Percentiles rank a stretch among this genome's conserved stretches.
These are phyloP conservation scores for Colletotrichum australisinense DNA, from an alignment of 2,329 filamentous ascomycete genomes.

Conservation along the genomic window DNA sequence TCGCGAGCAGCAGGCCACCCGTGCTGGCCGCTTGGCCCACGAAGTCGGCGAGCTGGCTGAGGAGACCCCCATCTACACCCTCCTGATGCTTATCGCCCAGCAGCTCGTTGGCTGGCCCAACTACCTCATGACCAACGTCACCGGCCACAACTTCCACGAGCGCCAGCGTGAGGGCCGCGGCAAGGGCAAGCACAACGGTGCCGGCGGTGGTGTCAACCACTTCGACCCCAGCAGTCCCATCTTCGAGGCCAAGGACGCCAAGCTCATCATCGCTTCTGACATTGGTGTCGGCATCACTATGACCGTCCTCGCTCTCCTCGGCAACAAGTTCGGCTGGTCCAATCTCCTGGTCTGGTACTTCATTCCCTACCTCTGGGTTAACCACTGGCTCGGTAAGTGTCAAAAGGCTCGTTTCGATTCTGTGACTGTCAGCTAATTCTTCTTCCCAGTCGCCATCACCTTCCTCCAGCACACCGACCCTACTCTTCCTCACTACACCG, in stretches of 20 bases:
- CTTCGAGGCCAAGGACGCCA: constrained; percentile 91
- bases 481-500: constrained; percentile 90
- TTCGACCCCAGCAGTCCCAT: constrained; percentile 89
- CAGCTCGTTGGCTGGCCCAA: constrained; percentile 94
- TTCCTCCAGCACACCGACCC: constrained; percentile 98
- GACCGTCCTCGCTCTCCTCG: constrained; percentile 73
- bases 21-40: constrained; percentile 79
- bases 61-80: constrained; percentile 90
- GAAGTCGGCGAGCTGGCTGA: constrained; percentile 91
- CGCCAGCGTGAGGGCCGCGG: constrained; percentile 93
- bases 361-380: constrained; percentile 95
- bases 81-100: constrained; percentile 80
- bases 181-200: constrained; percentile 89
- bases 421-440: neutral
- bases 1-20: constrained; percentile 81
- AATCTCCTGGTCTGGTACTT: constrained; percentile 97
- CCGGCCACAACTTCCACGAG: constrained; percentile 95
- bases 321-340: constrained; percentile 81
- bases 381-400: constrained; percentile 95
- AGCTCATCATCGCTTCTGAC: constrained; percentile 88
- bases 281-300: constrained; percentile 77
- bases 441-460: constrained; percentile 86
- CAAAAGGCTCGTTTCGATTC: neutral
- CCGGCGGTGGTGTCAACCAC: constrained; percentile 88
- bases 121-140: constrained; percentile 93